Evolutionary conservation across 106 monocot species (phyloP).

Genomic region (Dendrobium chrysotoxum): DNA sequence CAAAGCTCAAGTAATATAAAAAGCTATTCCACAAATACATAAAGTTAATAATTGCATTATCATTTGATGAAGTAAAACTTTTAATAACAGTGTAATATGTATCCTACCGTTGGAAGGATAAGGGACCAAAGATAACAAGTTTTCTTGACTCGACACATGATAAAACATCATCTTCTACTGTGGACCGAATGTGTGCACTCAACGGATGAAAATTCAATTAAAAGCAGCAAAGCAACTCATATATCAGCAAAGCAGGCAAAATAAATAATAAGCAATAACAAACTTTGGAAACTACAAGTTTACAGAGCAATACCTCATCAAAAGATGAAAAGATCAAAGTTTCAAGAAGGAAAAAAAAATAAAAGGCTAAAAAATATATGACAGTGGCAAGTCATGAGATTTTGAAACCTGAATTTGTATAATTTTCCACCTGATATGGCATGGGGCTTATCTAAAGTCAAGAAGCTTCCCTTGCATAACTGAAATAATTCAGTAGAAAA

Average conservation of each 20-base stretch:
- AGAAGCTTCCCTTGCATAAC: neutral
- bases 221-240: neutral
- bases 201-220: neutral
- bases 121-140: neutral
- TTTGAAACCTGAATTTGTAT: neutral
- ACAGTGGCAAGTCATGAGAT: neutral
- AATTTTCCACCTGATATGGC: neutral
- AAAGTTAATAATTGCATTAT: neutral
- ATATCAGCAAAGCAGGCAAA: neutral
- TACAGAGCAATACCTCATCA: neutral
- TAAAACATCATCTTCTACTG: neutral
- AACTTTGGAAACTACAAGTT: neutral
- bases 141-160: neutral
- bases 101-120: neutral
- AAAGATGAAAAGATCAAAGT: neutral
- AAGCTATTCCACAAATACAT: neutral
- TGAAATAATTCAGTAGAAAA: neutral
- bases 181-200: neutral
- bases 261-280: neutral
- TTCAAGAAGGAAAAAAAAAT: neutral
- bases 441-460: neutral
- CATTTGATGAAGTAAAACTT: neutral
- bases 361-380: neutral
- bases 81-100: neutral
- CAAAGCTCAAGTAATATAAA: no score